These are phyloP conservation scores for Lodderomyces orthopsilosis DNA, from an alignment of 1,139 yeast species.

Conservation along the genomic window DNA sequence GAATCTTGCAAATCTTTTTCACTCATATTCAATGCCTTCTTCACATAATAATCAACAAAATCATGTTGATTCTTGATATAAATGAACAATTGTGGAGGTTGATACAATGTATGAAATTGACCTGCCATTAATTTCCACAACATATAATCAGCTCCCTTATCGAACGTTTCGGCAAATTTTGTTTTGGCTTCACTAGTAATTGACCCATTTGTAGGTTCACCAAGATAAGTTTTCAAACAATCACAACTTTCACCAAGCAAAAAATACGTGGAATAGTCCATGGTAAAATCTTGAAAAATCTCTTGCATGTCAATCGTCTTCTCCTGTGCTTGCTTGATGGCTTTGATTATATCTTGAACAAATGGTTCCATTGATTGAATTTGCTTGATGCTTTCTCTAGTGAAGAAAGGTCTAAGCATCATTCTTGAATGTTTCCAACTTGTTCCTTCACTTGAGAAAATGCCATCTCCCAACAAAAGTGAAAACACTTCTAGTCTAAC, in stretches of 20 bases:
- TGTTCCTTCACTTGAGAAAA: slow-evolving; percentile 50
- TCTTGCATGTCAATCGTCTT: slow-evolving; percentile 31
- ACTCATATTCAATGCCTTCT: slow-evolving; percentile 26
- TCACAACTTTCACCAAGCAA: slow-evolving; percentile 35
- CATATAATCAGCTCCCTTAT: slow-evolving; percentile 20
- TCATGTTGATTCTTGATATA: slow-evolving; percentile 21
- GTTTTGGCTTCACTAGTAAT: slow-evolving; percentile 2
- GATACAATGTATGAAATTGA: background rate
- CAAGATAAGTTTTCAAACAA: slow-evolving; percentile 24
- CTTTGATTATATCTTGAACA: slow-evolving; percentile 31
- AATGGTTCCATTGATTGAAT: slow-evolving; percentile 43
- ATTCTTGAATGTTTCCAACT: slow-evolving; percentile 56
- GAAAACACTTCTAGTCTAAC: slow-evolving; percentile 34
- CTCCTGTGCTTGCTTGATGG: slow-evolving; percentile 23
- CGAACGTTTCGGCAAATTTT: slow-evolving; percentile 17
- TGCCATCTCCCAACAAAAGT: slow-evolving; percentile 51
- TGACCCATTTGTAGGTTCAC: slow-evolving; percentile 7
- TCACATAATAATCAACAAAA: slow-evolving; percentile 25
- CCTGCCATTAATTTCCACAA: slow-evolving; percentile 27
- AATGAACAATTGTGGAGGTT: background rate
- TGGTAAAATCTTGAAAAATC: slow-evolving; percentile 31
- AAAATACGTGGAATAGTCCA: slow-evolving; percentile 40
- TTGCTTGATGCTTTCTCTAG: slow-evolving; percentile 51
- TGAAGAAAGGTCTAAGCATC: slow-evolving; percentile 52
- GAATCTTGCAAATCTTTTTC: slow-evolving; percentile 20